Evolutionary conservation across 1,284 basidiomycete genomes (phyloP).

Genomic region (Farysia itapuensis): DNA sequence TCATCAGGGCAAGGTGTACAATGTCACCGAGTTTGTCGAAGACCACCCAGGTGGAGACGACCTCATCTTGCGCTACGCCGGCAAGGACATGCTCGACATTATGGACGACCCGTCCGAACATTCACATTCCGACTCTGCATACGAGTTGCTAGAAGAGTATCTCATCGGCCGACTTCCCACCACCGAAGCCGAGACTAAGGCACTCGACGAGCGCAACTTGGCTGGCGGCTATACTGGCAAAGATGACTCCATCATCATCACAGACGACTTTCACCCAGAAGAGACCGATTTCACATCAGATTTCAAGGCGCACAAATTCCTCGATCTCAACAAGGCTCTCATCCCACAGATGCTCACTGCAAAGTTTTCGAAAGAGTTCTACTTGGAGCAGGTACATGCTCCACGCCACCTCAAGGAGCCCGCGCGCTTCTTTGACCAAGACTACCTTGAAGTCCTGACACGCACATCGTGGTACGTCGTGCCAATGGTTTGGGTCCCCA

Average conservation of each 20-base stretch:
- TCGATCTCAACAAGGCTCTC: constrained; percentile 85
- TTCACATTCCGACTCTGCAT: constrained; percentile 89
- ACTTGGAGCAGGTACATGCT: constrained; percentile 93
- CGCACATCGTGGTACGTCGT: constrained; percentile 93
- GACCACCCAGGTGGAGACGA: constrained; percentile 65
- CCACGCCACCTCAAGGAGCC: constrained; percentile 82
- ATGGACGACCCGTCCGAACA: constrained; percentile 87
- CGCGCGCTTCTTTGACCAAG: constrained; percentile 81
- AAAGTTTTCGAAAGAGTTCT: constrained; percentile 91
- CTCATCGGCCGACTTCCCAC: constrained; percentile 46
- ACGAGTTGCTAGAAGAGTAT: constrained; percentile 84
- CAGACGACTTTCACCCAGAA: constrained; percentile 59
- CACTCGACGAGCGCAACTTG: constrained; percentile 10
- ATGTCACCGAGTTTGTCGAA: constrained; percentile 63
- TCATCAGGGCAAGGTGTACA: constrained; percentile 63
- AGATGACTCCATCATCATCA: constrained; percentile 67
- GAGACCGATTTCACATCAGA: constrained; percentile 50
- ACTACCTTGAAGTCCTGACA: constrained; percentile 82
- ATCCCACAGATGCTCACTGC: constrained; percentile 79
- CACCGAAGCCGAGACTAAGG: constrained; percentile 27
- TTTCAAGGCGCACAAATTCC: constrained; percentile 81
- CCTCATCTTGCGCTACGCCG: constrained; percentile 69
- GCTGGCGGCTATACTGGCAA: constrained; percentile 48
- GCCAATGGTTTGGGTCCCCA: constrained; percentile 88
- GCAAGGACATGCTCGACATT: constrained; percentile 75